Evolutionary conservation across 2,329 filamentous ascomycete genomes (phyloP).

Genomic region (Dactylellina haptotyla): DNA sequence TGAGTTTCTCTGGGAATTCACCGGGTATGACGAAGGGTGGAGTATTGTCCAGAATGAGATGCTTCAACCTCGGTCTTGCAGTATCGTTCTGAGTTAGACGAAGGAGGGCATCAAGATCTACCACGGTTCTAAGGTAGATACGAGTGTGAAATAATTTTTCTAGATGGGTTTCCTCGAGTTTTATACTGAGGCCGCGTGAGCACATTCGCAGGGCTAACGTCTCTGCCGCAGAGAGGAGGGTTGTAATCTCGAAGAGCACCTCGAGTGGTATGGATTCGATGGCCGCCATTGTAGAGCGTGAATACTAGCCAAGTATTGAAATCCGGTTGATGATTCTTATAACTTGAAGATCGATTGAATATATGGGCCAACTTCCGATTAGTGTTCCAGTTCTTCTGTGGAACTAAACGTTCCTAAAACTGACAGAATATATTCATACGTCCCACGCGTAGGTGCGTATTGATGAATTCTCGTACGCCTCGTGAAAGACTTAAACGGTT

Average conservation of each 20-base stretch:
- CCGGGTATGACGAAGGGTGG: neutral
- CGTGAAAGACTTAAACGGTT: no score
- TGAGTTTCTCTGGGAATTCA: neutral
- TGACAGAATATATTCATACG: no score
- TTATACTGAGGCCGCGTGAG: constrained; percentile 3
- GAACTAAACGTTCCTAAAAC: no score
- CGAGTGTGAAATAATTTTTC: constrained; percentile 6
- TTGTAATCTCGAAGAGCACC: constrained; percentile 9
- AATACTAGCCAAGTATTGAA: no score
- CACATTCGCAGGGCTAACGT: constrained; percentile 8
- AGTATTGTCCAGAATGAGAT: neutral
- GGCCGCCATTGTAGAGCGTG: no score
- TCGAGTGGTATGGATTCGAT: constrained; percentile 10
- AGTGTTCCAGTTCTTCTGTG: no score
- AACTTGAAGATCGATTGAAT: no score
- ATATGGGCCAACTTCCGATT: no score
- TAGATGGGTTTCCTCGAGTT: neutral
- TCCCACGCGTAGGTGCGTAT: no score
- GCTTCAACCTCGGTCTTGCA: neutral
- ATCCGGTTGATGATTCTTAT: no score
- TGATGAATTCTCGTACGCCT: no score
- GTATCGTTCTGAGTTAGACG: neutral
- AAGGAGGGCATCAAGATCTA: constrained; percentile 1
- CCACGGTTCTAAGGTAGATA: neutral
- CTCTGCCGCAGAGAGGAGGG: neutral